A percentile compares a stretch with the other conserved stretches of the same genome.
phyloP scores from a whole-genome alignment of 129 eudicot genomes.

The Pseudognaphalium luteoalbum region DNA sequence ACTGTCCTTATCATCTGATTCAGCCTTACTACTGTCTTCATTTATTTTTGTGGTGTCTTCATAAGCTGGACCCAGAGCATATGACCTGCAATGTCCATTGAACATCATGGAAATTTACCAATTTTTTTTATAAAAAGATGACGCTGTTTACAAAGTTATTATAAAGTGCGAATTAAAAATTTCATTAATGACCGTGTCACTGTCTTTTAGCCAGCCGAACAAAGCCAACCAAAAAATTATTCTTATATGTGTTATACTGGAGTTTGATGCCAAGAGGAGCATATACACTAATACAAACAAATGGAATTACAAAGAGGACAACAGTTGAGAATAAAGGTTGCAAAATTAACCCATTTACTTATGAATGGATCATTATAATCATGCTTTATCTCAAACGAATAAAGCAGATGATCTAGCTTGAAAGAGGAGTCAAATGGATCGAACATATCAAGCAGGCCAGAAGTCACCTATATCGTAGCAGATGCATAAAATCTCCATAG shows the following conservation, averaged over 20 bases:
- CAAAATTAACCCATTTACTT: background rate
- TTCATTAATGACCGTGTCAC: background rate
- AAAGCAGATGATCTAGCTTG: background rate
- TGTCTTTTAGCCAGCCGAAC: background rate
- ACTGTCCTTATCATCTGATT: conserved; percentile 71
- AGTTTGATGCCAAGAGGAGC: too few relatives aligned
- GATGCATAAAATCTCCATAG: background rate
- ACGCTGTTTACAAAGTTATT: background rate
- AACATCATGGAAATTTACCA: background rate
- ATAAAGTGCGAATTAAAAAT: background rate
- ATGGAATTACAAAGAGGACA: too few relatives aligned
- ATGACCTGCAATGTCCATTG: conserved; percentile 65
- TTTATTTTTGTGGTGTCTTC: conserved; percentile 57
- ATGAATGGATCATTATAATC: background rate
- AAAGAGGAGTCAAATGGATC: background rate
- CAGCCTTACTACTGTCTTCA: conserved; percentile 62
- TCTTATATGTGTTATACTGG: too few relatives aligned
- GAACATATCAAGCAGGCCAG: background rate
- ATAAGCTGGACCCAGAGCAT: conserved; percentile 65
- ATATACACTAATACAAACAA: too few relatives aligned
- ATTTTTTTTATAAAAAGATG: background rate
- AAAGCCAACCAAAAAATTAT: too few relatives aligned
- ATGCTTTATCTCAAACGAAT: background rate
- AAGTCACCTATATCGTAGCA: background rate
- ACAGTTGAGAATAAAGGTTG: background rate